Conservation (phyloP, 495 filamentous ascomycete species). For the Talaromyces trachyspermus region DNA sequence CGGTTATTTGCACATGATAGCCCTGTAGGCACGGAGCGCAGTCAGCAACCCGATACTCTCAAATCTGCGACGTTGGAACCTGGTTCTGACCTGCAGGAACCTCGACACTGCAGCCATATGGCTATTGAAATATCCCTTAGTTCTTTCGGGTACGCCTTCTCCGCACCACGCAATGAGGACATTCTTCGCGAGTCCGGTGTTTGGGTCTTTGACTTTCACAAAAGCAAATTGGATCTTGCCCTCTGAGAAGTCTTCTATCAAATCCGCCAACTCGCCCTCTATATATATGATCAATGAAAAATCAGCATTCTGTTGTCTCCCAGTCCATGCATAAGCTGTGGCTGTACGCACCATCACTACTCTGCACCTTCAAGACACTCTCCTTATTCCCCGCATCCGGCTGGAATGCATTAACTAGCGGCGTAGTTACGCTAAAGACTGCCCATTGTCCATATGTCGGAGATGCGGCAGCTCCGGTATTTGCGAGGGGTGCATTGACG, state of each 20-base stretch:
- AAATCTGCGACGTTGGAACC: too few relatives aligned
- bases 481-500: conserved; percentile 61
- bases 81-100: conserved; percentile 62
- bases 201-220: conserved; percentile 91
- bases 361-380: conserved; percentile 90
- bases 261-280: conserved; percentile 91
- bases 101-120: conserved; percentile 84
- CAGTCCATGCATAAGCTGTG: too few relatives aligned
- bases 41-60: too few relatives aligned
- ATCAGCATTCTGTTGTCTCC: background rate
- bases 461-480: conserved; percentile 56
- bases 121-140: conserved; percentile 96
- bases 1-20: conserved; percentile 95
- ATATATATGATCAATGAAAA: background rate
- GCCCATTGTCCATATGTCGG: conserved; percentile 82
- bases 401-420: conserved; percentile 86
- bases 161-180: conserved; percentile 96
- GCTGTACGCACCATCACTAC: conserved; percentile 78
- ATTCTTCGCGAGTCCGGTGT: conserved; percentile 83
- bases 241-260: conserved; percentile 97
- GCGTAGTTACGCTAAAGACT: conserved; percentile 82
- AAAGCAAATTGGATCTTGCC: conserved; percentile 95
- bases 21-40: too few relatives aligned
- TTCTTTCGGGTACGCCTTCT: conserved; percentile 94
- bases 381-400: conserved; percentile 73